phyloP scores from a whole-genome alignment of 305 asterid species.

The Fraxinus ornus region DNA sequence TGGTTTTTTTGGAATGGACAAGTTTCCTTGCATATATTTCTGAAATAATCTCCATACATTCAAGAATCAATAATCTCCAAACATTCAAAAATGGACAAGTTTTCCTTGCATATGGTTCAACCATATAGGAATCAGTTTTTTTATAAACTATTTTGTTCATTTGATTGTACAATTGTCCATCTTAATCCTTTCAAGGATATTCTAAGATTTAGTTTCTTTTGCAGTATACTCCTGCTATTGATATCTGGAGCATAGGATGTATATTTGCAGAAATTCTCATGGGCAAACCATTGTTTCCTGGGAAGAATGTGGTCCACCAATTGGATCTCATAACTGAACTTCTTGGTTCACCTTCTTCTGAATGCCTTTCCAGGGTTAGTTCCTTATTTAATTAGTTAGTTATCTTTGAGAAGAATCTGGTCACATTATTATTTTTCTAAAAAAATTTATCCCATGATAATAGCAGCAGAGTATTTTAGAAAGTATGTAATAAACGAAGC shows the following conservation, averaged over 20 bases:
- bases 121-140: background rate
- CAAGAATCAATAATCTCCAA: background rate
- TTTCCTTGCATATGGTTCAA: background rate
- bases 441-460: background rate
- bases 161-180: background rate
- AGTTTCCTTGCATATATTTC: background rate
- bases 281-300: slow-evolving; percentile 85
- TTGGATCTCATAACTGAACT: slow-evolving; percentile 86
- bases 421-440: background rate
- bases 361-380: slow-evolving; percentile 79
- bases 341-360: slow-evolving; percentile 82
- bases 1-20: background rate
- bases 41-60: background rate
- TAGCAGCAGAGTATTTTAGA: background rate
- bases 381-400: slow-evolving; percentile 16
- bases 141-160: background rate
- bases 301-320: slow-evolving; percentile 78
- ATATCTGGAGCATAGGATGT: slow-evolving; percentile 95
- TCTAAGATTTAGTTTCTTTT: slow-evolving; percentile 11
- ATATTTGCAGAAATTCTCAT: slow-evolving; percentile 86
- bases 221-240: slow-evolving; percentile 97
- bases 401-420: background rate
- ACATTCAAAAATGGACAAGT: background rate
- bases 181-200: background rate
- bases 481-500: background rate